Base-by-base conservation (phyloP, 805 yeast species). In the Schwanniomyces vanrijiae region DNA sequence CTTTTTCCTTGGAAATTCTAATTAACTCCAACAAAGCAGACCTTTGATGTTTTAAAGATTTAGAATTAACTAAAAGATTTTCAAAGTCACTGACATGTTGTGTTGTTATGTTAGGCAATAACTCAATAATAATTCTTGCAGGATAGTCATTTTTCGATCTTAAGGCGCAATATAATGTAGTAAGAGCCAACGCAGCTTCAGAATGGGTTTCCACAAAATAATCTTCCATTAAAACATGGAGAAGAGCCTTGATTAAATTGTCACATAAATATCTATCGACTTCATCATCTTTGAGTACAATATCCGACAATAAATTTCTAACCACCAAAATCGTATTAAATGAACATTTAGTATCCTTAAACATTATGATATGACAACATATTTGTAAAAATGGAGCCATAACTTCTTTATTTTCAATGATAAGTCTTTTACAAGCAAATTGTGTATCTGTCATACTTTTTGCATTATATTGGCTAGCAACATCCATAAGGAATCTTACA, bases 281-380 rank as follows among this genome's bases (percentile, higher is more conserved):
- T 53, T 83, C 86, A 16, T 81, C 84, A 56, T 87, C 85, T 53
- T 82, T 80, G 37, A 84, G 74, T 34, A 90, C 71, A 37, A 89
- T 79, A 18, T 83, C 88, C 14, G 81, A 82, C 47, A 91, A 69
- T 46, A 91, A 75, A 50, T 87, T 84, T 50, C 95, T 78, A 48
- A 92, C 75, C 25, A 92, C 83, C 49, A 92, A 68, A 42, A 92
- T 86, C 2, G 96, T 88, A 64, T 94, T 94, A 69, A 88, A 92
- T 4, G 96, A 84, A 64, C 98, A 92, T 60, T 94, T 86, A 28
- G 94, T 87, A 61, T 92, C 99, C 57, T 87, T 88, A 62, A 90
- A 87, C 53, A 80, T 76, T 56, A 92, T 83, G 19, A 92, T 76
- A 61, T 88, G 91, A 50, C 85, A 82, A 52, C 92, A 73, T 31